These are phyloP conservation scores for Lentinus tigrinus DNA, from an alignment of 768 basidiomycete species.

Conservation along the genomic window DNA sequence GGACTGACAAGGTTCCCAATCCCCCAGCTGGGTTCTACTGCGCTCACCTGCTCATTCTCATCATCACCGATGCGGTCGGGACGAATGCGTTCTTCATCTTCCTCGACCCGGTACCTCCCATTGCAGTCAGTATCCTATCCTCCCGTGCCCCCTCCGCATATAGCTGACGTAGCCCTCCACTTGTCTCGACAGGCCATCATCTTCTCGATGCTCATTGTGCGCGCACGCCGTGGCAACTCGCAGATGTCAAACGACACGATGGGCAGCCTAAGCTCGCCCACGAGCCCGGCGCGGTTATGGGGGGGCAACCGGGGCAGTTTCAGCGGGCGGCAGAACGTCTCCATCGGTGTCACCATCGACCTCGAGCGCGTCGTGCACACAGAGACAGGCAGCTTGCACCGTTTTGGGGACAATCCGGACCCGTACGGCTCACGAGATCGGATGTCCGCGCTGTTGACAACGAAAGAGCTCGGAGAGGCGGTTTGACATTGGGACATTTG, in stretches of 20 bases:
- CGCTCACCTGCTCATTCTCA: constrained; percentile 1
- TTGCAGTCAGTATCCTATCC: not conserved
- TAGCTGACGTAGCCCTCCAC: not conserved
- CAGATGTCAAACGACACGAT: not conserved
- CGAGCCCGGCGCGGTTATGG: not conserved
- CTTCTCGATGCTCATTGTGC: constrained; percentile 11
- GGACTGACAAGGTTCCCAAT: not conserved
- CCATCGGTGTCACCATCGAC: not conserved
- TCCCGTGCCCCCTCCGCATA: not conserved
- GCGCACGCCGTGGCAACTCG: not conserved
- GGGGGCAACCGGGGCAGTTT: not conserved
- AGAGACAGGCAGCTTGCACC: not conserved
- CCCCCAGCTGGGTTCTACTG: constrained; percentile 2
- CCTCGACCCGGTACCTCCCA: constrained; percentile 6
- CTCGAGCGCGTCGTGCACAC: not conserved
- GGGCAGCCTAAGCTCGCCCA: not conserved
- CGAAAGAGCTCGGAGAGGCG: not conserved
- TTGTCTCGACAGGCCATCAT: not conserved
- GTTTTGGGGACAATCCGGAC: not conserved
- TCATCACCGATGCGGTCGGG: constrained; percentile 1
- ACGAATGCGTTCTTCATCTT: constrained; percentile 9
- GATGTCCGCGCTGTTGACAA: not conserved
- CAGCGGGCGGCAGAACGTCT: not conserved
- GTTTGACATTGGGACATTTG: too few relatives aligned
- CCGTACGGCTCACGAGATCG: not conserved